Evolutionary conservation across 2,329 filamentous ascomycete species (phyloP).

Genomic region (Scedosporium boydii): DNA sequence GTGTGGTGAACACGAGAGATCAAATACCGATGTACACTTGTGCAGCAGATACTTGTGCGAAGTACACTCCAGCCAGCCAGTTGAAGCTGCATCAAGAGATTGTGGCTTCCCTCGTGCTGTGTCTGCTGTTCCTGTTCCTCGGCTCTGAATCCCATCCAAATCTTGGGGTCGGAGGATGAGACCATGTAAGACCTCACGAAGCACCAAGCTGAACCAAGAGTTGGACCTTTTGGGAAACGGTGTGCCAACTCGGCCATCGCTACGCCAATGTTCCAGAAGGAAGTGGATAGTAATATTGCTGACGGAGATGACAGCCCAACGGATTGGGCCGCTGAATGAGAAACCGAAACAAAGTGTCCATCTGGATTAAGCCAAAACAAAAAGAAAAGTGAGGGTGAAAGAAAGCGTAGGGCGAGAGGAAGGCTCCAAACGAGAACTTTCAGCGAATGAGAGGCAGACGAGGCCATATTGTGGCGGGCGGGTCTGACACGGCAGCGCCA

Average conservation of each 20-base stretch:
- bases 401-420: background rate
- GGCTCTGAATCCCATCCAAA: background rate
- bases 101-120: background rate
- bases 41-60: background rate
- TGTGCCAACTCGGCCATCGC: background rate
- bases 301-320: background rate
- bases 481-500: background rate
- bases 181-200: background rate
- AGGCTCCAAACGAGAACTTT: background rate
- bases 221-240: too few species aligned
- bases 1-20: background rate
- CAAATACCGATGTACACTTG: background rate
- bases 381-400: background rate
- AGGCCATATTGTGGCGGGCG: background rate
- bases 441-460: background rate
- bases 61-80: background rate
- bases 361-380: too few species aligned
- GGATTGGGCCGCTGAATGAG: background rate
- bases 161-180: background rate
- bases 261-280: slow-evolving; percentile 2
- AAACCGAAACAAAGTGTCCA: background rate
- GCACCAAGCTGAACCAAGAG: background rate
- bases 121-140: background rate
- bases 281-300: background rate
- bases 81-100: background rate